Evolutionary conservation across 2,329 filamentous ascomycete genomes (phyloP).

Genomic region (Alternaria tenuissima): DNA sequence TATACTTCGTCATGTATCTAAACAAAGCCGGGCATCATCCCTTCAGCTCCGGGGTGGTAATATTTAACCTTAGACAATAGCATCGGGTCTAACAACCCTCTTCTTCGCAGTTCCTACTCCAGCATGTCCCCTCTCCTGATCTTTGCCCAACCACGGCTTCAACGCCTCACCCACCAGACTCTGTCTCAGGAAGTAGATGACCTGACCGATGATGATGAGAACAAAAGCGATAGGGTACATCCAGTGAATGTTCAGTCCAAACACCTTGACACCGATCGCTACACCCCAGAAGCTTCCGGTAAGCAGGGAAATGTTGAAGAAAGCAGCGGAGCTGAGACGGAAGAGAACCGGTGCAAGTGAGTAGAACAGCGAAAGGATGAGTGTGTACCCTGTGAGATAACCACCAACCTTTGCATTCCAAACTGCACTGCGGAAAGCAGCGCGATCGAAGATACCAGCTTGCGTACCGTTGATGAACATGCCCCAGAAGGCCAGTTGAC

Average conservation of each 20-base stretch:
- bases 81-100: constrained; percentile 40
- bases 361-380: constrained; percentile 86
- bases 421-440: constrained; percentile 64
- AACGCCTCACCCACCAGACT: constrained; percentile 83
- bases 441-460: constrained; percentile 89
- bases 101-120: constrained; percentile 44
- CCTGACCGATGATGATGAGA: constrained; percentile 83
- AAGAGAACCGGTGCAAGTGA: constrained; percentile 85
- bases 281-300: constrained; percentile 98
- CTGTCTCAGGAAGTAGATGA: constrained; percentile 87
- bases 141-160: constrained; percentile 93
- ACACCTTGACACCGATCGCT: constrained; percentile 88
- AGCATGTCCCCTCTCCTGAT: constrained; percentile 70
- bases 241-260: constrained; percentile 81
- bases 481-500: constrained; percentile 87
- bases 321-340: constrained; percentile 88
- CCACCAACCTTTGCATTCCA: constrained; percentile 69
- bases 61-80: constrained; percentile 29
- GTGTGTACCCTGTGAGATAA: constrained; percentile 89
- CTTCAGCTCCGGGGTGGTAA: not conserved
- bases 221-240: constrained; percentile 97
- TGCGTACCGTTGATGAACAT: constrained; percentile 91
- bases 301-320: constrained; percentile 94
- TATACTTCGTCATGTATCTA: not conserved
- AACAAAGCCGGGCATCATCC: not conserved